Evolutionary conservation across 805 yeast species (phyloP), one percentile per base, ranked within the genome.

Genomic region (Spathaspora sp.): DNA sequence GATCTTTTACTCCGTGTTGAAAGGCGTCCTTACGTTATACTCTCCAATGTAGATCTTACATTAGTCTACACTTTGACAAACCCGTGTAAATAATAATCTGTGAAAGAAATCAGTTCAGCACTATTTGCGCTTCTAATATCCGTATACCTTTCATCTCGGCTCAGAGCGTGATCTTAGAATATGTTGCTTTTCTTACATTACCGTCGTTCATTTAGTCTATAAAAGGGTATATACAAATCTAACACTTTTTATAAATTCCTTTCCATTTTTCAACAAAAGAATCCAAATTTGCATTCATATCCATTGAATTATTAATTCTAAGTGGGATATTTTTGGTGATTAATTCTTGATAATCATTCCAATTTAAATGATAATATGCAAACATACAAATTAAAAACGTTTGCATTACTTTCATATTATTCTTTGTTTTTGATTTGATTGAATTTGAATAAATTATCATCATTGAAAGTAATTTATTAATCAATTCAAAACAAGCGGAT

Each of bases 291-390:
- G 58, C 59, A 31, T 56, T 52, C 50, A 66, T 68, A 51, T 72
- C 77, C 14, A 55, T 52, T 23, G 65, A 58, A 48, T 70, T 66
- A 55, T 74, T 74, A 50, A 74, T 60, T 53, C 68, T 67, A 47
- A 74, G 72, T 10, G 76, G 65, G 53, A 62, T 66, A 53, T 73
- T 73, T 35, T 49, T 47, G 35, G 59, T 65, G 29, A 71, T 61
- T 45, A 74, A 64, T 39, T 72, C 76, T 32, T 57, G 59, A 44
- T 56, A 62, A 50, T 64, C 61, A 55, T 68, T 68, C 78, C 78
- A 75, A 56, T 69, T 69, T 44, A 74, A 66, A 55, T 75, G 79
- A 57, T 75, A 73, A 56, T 62, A 74, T 46, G 66, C 64, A 52
- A 72, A 66, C 5, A 73, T 55, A 1, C 65, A 62, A 50, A 71